phyloP scores from a whole-genome alignment of 1,139 yeast species.

The Sugiyamaella pinicola region DNA sequence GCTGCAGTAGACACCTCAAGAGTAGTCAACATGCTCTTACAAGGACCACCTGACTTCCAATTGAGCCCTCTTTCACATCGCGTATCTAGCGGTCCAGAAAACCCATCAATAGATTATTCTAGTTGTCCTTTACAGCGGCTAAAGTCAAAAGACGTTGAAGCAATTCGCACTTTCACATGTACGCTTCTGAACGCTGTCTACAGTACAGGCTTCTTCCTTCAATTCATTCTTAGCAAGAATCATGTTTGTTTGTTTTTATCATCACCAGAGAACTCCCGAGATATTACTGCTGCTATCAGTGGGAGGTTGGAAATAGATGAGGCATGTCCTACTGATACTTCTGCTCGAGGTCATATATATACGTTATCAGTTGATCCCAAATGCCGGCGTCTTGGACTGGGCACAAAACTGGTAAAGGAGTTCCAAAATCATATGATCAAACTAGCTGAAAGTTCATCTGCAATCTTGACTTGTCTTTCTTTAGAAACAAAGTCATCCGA shows the following conservation, averaged over 20 bases:
- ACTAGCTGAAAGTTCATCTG: slow-evolving; percentile 8
- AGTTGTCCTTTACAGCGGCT: slow-evolving; percentile 9
- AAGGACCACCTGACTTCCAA: slow-evolving; percentile 2
- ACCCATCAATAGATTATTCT: not conserved
- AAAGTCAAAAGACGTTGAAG: slow-evolving; percentile 20
- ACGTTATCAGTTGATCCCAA: slow-evolving; percentile 27
- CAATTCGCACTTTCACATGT: slow-evolving; percentile 20
- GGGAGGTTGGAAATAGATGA: slow-evolving; percentile 16
- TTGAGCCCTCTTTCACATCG: not conserved
- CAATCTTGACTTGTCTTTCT: slow-evolving; percentile 14
- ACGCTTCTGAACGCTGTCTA: slow-evolving; percentile 16
- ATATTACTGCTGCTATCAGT: slow-evolving; percentile 18
- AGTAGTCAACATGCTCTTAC: slow-evolving; percentile 2
- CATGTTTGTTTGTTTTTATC: slow-evolving; percentile 17
- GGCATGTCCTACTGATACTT: not conserved
- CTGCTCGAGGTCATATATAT: slow-evolving; percentile 27
- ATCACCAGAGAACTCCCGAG: slow-evolving; percentile 10
- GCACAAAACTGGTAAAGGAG: slow-evolving; percentile 21
- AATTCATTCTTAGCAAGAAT: slow-evolving; percentile 19
- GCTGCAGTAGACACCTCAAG: not conserved
- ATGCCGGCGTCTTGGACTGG: slow-evolving; percentile 26
- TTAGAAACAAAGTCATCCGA: slow-evolving; percentile 23
- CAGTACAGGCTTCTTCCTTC: slow-evolving; percentile 22
- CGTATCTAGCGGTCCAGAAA: not conserved
- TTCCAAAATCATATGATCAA: slow-evolving; percentile 20